Percentiles rank a stretch among this genome's conserved stretches.
phyloP scores from a whole-genome alignment of 2,329 filamentous ascomycete species.

The Thielaviopsis ethacetica region DNA sequence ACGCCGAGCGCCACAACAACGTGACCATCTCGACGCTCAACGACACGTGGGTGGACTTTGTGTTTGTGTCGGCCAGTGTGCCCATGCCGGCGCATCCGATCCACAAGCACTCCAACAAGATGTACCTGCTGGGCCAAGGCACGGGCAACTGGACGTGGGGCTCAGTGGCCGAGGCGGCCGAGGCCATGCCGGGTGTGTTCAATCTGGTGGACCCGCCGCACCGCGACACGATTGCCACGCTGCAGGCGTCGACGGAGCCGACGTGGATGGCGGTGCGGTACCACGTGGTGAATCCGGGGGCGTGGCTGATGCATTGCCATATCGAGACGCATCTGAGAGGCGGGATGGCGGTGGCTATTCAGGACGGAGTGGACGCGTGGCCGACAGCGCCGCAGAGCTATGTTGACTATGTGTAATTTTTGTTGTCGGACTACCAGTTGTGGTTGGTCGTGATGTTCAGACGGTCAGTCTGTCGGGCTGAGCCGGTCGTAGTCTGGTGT shows the following conservation, averaged over 20 bases:
- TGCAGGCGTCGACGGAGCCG: conserved; percentile 5
- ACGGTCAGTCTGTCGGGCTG: too few relatives aligned
- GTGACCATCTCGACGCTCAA: conserved; percentile 31
- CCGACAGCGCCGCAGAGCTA: conserved; percentile 26
- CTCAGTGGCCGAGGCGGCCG: conserved; percentile 34
- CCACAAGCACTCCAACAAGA: conserved; percentile 48
- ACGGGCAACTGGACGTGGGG: conserved; percentile 33
- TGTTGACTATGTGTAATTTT: background rate
- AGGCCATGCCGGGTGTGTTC: conserved; percentile 31
- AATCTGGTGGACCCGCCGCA: conserved; percentile 39
- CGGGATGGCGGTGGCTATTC: conserved; percentile 37
- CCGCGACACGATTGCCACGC: conserved; percentile 25
- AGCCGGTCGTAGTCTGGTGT: background rate
- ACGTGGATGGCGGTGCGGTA: conserved; percentile 36
- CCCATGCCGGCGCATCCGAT: conserved; percentile 39
- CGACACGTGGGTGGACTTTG: conserved; percentile 38
- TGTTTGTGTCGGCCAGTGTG: conserved; percentile 27
- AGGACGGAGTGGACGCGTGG: conserved; percentile 29
- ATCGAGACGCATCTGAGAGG: conserved; percentile 35
- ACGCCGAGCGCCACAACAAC: conserved; percentile 22
- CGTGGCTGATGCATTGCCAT: conserved; percentile 41
- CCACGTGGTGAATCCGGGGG: conserved; percentile 33
- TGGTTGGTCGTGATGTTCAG: background rate
- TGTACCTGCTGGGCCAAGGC: conserved; percentile 38
- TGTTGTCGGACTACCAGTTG: background rate